Percentiles rank a stretch among this genome's conserved stretches.
Evolutionary conservation across 2,329 filamentous ascomycete genomes (phyloP).

Genomic region (Fusarium lyarnte): DNA sequence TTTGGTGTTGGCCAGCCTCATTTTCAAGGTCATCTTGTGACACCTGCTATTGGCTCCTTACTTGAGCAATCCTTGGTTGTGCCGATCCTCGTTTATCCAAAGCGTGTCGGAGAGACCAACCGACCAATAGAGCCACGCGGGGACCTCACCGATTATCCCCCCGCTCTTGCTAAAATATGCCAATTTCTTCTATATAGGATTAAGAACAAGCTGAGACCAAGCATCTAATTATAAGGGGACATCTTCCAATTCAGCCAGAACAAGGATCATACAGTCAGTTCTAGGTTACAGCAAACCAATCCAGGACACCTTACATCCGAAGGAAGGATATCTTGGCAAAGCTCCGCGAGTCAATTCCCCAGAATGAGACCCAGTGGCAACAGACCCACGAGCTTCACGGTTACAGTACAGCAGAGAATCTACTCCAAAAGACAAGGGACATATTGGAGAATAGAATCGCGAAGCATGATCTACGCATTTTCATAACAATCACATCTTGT

Average conservation of each 20-base stretch:
- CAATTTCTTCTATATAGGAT: accelerated
- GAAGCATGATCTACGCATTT: not conserved
- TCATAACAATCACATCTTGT: not conserved
- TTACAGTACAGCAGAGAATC: not conserved
- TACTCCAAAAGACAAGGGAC: not conserved
- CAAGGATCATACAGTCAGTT: not conserved
- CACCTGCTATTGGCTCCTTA: not conserved
- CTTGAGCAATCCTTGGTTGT: no score
- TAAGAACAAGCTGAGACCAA: accelerated
- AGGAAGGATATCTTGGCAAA: accelerated
- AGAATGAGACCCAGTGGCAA: not conserved
- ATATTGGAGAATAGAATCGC: not conserved
- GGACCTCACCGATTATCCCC: not conserved
- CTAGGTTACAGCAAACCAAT: not conserved
- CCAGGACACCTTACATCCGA: accelerated
- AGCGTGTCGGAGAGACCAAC: no score
- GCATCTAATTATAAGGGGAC: accelerated
- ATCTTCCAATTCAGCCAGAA: not conserved
- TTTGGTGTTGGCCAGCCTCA: not conserved
- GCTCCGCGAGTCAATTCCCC: not conserved
- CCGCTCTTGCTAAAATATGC: accelerated
- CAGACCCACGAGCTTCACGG: accelerated
- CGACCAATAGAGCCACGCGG: not conserved
- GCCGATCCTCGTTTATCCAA: no score
- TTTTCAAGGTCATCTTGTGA: not conserved